A percentile compares a stretch with the other conserved stretches of the same genome.
Conservation (phyloP, 2,329 filamentous ascomycete genomes). For the Sporothrix globosa region DNA sequence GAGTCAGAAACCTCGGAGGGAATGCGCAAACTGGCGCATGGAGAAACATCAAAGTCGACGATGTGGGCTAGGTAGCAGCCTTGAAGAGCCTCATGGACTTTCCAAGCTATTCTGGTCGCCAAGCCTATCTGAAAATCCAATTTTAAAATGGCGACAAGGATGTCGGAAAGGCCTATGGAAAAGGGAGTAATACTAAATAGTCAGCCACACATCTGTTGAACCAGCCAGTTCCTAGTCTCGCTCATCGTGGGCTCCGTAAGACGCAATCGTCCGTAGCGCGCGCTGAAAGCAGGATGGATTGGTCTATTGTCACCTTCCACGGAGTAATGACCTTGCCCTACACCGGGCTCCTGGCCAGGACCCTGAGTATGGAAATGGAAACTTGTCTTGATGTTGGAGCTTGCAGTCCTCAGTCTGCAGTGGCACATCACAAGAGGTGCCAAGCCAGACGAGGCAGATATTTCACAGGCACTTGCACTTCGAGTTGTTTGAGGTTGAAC, state of each 20-base stretch:
- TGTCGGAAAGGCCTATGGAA: conserved; percentile 3
- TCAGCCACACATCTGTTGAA: conserved; percentile 4
- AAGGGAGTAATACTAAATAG: no score
- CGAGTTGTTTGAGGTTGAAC: background rate
- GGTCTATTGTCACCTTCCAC: background rate
- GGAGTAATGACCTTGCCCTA: background rate
- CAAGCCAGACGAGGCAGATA: conserved; percentile 24
- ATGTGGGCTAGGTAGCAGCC: background rate
- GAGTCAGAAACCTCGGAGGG: background rate
- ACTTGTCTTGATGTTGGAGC: background rate
- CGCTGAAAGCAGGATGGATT: background rate
- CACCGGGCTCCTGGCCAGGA: background rate
- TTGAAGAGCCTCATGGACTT: background rate
- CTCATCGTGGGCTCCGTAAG: conserved; percentile 17
- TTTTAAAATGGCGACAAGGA: conserved; percentile 26
- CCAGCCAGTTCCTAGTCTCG: background rate
- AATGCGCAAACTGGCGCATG: background rate
- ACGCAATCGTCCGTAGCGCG: conserved; percentile 23
- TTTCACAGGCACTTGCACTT: conserved; percentile 17
- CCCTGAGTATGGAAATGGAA: background rate
- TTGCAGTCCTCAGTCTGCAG: no score
- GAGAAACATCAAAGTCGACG: background rate
- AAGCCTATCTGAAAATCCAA: conserved; percentile 25
- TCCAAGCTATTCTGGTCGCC: background rate
- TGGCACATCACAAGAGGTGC: background rate